Evolutionary conservation across 2,329 filamentous ascomycete genomes (phyloP), one percentile per base, ranked within the genome.

Genomic region (Diaporthe caulivora): DNA sequence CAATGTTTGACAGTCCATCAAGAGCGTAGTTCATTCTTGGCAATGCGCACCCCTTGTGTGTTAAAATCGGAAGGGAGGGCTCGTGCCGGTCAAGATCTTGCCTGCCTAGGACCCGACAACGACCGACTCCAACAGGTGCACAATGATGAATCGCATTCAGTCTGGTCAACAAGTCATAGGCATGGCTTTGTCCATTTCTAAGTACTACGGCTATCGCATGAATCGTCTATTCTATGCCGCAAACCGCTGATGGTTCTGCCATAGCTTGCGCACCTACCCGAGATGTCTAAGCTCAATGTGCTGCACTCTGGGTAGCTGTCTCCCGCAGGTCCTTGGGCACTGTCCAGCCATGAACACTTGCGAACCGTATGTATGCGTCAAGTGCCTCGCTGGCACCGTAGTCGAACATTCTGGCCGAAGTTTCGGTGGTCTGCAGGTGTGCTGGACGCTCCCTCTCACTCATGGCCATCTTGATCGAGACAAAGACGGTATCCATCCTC

Each of bases 401-500:
- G 75, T 93, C 88, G 54, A 13, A 74, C 72, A 49, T 77, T 47
- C 18, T 11, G 37, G 1, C 31, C 18, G 42, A 31, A 60, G 15
- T 11, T 47, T 57, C 2, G 51, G 37, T 21, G 3, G 4, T 74
- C 24, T 87, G 86, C 17, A 98, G 84, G n/a, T 93, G 89, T 21
- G 94, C 95, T 0, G 94, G 94, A 0, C 92, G 94, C 0, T 97
- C 92, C 1, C 85, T 84, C 64, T 88, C 92, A 71, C 87, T 90
- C 18, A 98, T 89, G 0, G 94, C 94, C 83, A 97, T 84, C 29
- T 93, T 92, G 31, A 98, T 92, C 81, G 97, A 94, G 34, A 97
- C 81, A 18, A 98, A 84, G 3, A 98, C 91, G 68, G 91, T 92
- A 80, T 98, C 95, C 76, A 98, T 91, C 24, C 89, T 91, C 67